These are phyloP conservation scores for Beauveria asiatica DNA, from an alignment of 2,329 filamentous ascomycete genomes.

Conservation along the genomic window DNA sequence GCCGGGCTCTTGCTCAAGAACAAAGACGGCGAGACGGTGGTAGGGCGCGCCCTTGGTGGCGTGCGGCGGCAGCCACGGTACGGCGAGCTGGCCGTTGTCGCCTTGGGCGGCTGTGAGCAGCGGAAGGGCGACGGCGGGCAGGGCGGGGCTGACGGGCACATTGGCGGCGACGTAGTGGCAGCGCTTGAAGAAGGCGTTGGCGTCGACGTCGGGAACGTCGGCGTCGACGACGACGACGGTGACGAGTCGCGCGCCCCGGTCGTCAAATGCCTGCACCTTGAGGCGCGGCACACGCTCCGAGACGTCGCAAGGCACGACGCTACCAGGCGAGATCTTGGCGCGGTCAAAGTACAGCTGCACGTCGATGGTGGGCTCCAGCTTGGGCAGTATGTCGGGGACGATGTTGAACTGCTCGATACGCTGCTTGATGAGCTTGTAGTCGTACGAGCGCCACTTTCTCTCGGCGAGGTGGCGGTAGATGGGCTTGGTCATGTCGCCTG, in stretches of 20 bases:
- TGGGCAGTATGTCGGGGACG: conserved; percentile 77
- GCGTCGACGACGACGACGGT: conserved; percentile 81
- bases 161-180: conserved; percentile 80
- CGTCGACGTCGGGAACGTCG: conserved; percentile 74
- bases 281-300: conserved; percentile 69
- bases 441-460: conserved; percentile 78
- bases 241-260: conserved; percentile 70
- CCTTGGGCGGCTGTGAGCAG: conserved; percentile 30
- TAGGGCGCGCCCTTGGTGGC: conserved; percentile 87
- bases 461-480: conserved; percentile 90
- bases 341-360: conserved; percentile 74
- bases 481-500: conserved; percentile 91
- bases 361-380: conserved; percentile 68
- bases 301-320: conserved; percentile 64
- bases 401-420: conserved; percentile 81
- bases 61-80: conserved; percentile 78
- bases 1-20: conserved; percentile 69
- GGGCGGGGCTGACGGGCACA: conserved; percentile 43
- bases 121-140: conserved; percentile 55
- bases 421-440: conserved; percentile 71
- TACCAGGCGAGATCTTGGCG: conserved; percentile 63
- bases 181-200: conserved; percentile 67
- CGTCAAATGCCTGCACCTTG: conserved; percentile 77
- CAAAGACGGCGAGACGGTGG: conserved; percentile 75
- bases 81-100: conserved; percentile 41